Base-by-base conservation (phyloP, 495 filamentous ascomycete genomes). In the Hypomontagnella monticulosa region DNA sequence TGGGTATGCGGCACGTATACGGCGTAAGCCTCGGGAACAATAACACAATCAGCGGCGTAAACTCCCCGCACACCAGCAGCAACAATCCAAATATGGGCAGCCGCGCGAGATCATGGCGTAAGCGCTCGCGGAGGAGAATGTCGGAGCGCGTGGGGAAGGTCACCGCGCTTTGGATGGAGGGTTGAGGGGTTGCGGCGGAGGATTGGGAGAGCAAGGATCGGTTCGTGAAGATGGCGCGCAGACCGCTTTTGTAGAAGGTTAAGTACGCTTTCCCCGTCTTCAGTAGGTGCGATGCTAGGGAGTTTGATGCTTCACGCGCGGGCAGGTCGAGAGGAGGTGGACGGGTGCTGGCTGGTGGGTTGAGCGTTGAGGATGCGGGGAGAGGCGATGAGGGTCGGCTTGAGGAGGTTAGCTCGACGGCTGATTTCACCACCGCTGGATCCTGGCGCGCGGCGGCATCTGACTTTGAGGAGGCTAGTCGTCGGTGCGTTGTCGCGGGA, bases 191-290 rank as follows among this genome's bases (percentile, higher is more conserved):
- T 18, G 52, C 34, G 27, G 44, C 50, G 38, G 58, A 52, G 44
- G 69, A 48, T 47, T 59, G 49, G 15, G 43, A 51, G 56, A 89
- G 78, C 44, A 87, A 84, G n/a, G 78, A 77, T 14, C 84, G 80
- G 77, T 92, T 93, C 23, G 66, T 69, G 57, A 77, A 80, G 54
- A 97, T 86, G 53, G 88, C 85, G 65, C 83, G 84, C 20, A 97
- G 73, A 11, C 94, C 94, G 19, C 85, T 84, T 73, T 96, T 96
- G 85, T 97, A 98, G 84, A 98, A 98, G 30, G 76, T 75, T 4
- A 87, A 69, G 75, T 90, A 91, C 16, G 84, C 80, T 53, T 84
- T 85, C 43, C 87, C 89, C 4, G 79, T 70, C 0, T 61, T 43
- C 69, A 83, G 76, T 37, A 79, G 70, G 76, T 89, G 80, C 1